Evolutionary conservation across 805 yeast species (phyloP), one percentile per base, ranked within the genome.

Genomic region (Ascoidea asiatica): DNA sequence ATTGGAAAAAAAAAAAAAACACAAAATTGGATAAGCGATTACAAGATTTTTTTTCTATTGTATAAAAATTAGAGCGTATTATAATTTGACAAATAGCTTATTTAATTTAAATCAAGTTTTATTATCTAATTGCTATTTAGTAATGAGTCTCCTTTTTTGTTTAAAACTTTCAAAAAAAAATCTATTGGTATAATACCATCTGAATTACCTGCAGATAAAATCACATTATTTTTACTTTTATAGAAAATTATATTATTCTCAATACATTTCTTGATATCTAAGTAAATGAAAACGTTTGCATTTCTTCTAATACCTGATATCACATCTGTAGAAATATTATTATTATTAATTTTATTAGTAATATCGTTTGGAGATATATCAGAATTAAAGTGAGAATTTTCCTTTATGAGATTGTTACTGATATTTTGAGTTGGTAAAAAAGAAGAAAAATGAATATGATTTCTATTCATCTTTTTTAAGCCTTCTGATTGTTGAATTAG

Each of bases 371-470:
- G n/a, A n/a, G n/a, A n/a, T n/a, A n/a, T n/a, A 22, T 61, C 63
- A 1, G 51, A 44, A 2, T 66, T 63, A n/a, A n/a, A n/a, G n/a
- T n/a, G n/a, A n/a, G n/a, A n/a, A n/a, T n/a, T n/a, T n/a, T n/a
- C n/a, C n/a, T n/a, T n/a, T n/a, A n/a, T n/a, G n/a, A n/a, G n/a
- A n/a, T n/a, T n/a, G n/a, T n/a, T n/a, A n/a, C n/a, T n/a, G n/a
- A n/a, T n/a, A n/a, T n/a, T n/a, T n/a, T n/a, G n/a, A n/a, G n/a
- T n/a, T 1, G 75, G 70, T 7, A 74, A 52, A 11, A 79, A 80
- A 1, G 75, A 63, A 0, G 97, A 85, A 57, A 90, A 69, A 62
- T 92, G 98, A 17, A 92, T 76, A 58, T 92, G 97, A 51, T 81
- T 81, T 53, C 98, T 65, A 29, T 59, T 62, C 95, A 88, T 85